These are phyloP conservation scores for Salvia miltiorrhiza DNA, from an alignment of 257 asterid genomes.

Conservation along the genomic window DNA sequence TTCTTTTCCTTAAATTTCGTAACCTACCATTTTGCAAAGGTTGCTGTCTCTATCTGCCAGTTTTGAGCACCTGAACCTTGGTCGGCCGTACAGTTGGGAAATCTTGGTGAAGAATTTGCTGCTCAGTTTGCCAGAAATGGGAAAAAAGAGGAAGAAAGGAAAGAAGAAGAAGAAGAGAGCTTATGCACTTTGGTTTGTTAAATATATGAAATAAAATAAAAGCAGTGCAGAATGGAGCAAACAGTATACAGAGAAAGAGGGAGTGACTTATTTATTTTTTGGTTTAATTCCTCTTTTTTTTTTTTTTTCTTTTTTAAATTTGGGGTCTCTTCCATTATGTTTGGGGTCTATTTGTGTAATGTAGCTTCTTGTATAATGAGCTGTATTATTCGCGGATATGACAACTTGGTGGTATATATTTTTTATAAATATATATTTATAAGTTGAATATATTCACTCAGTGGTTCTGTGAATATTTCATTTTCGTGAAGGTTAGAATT, in stretches of 20 bases:
- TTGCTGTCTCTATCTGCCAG: constrained; percentile 29
- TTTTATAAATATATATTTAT: not conserved
- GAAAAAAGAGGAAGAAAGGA: not conserved
- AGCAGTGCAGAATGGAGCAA: constrained; percentile 13
- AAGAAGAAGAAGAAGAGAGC: not conserved
- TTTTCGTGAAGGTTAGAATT: constrained; percentile 19
- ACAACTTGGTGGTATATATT: constrained; percentile 23
- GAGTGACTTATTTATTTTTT: constrained; percentile 8
- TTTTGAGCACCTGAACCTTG: constrained; percentile 30
- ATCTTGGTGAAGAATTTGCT: constrained; percentile 20
- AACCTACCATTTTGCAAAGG: not conserved
- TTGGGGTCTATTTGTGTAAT: constrained; percentile 25
- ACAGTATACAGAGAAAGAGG: constrained; percentile 13
- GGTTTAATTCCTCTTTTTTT: not conserved
- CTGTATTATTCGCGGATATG: constrained; percentile 48
- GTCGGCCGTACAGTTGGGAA: constrained; percentile 39
- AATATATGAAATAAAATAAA: constrained; percentile 12
- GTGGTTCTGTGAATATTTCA: constrained; percentile 20
- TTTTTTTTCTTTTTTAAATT: not conserved
- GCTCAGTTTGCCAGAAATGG: not conserved
- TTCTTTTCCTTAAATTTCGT: not conserved
- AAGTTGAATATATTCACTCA: constrained; percentile 19
- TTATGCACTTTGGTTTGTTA: constrained; percentile 16
- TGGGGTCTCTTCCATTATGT: not conserved
- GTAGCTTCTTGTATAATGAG: constrained; percentile 30